phyloP scores from a whole-genome alignment of 257 asterid species.

The Solanum corneliomulleri region DNA sequence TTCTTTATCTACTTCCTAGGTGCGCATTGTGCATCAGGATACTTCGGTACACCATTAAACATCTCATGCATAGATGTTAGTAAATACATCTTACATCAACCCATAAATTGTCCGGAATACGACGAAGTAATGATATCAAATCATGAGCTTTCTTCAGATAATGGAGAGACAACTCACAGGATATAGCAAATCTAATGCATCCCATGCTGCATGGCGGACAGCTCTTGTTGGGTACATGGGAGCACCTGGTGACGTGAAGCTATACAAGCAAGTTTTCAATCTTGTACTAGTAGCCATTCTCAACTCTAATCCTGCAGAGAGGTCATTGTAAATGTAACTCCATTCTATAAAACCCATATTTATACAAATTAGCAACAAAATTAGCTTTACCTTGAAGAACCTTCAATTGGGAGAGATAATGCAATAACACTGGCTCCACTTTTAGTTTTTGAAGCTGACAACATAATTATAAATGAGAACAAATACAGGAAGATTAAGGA shows the following conservation, averaged over 20 bases:
- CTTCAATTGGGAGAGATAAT: conserved; percentile 74
- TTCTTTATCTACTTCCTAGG: background rate
- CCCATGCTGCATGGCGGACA: conserved; percentile 99
- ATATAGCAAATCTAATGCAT: conserved; percentile 72
- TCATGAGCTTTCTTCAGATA: background rate
- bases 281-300: conserved; percentile 87
- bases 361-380: background rate
- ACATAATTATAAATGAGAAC: background rate
- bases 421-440: conserved; percentile 95
- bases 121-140: background rate
- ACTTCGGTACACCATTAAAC: background rate
- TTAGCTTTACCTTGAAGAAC: conserved; percentile 51
- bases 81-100: background rate
- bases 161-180: conserved; percentile 50
- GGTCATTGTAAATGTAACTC: background rate
- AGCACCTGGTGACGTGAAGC: conserved; percentile 97
- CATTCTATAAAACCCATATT: background rate
- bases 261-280: conserved; percentile 81
- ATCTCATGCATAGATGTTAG: background rate
- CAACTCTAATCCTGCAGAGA: conserved; percentile 64
- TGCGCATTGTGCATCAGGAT: background rate
- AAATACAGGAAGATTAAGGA: background rate
- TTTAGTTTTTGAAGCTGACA: conserved; percentile 81
- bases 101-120: background rate
- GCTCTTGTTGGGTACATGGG: conserved; percentile 97